Percentiles rank a stretch among this genome's conserved stretches.
phyloP scores from a whole-genome alignment of 257 asterid genomes.

The Plantago major region DNA sequence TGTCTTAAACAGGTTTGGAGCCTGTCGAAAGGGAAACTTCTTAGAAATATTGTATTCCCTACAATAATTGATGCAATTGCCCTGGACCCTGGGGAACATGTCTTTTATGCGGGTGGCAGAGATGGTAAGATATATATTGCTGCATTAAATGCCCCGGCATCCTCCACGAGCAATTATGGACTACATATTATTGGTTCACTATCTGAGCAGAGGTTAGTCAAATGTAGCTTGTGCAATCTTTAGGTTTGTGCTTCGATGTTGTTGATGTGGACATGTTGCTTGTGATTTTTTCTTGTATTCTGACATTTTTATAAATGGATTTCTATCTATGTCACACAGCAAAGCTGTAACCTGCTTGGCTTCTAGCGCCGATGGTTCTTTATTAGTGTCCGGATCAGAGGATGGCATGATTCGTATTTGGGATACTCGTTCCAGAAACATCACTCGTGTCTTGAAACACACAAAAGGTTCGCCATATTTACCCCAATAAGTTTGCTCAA shows the following conservation, averaged over 20 bases:
- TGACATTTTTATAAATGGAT: conserved; percentile 16
- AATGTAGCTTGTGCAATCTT: conserved; percentile 2
- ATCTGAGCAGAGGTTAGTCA: conserved; percentile 70
- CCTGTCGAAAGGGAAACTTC: conserved; percentile 56
- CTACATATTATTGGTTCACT: conserved; percentile 57
- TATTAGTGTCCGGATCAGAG: conserved; percentile 81
- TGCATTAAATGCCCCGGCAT: conserved; percentile 53
- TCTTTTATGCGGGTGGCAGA: conserved; percentile 91
- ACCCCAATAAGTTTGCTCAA: conserved; percentile 1
- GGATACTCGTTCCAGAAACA: conserved; percentile 68
- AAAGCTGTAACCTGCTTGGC: conserved; percentile 89
- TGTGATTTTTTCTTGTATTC: conserved; percentile 1
- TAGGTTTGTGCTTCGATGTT: conserved; percentile 5
- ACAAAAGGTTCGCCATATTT: conserved; percentile 53
- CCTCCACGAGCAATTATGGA: conserved; percentile 50
- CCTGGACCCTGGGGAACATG: conserved; percentile 75
- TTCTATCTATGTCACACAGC: conserved; percentile 43
- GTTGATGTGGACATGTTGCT: conserved; percentile 11
- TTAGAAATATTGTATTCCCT: conserved; percentile 72
- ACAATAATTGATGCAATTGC: conserved; percentile 71
- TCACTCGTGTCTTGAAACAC: conserved; percentile 56
- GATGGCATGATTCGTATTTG: conserved; percentile 90
- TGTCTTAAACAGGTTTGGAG: conserved; percentile 67
- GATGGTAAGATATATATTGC: conserved; percentile 89
- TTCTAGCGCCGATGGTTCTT: conserved; percentile 58